Conservation (phyloP, 805 yeast species). For the Metschnikowia amazonensis region DNA sequence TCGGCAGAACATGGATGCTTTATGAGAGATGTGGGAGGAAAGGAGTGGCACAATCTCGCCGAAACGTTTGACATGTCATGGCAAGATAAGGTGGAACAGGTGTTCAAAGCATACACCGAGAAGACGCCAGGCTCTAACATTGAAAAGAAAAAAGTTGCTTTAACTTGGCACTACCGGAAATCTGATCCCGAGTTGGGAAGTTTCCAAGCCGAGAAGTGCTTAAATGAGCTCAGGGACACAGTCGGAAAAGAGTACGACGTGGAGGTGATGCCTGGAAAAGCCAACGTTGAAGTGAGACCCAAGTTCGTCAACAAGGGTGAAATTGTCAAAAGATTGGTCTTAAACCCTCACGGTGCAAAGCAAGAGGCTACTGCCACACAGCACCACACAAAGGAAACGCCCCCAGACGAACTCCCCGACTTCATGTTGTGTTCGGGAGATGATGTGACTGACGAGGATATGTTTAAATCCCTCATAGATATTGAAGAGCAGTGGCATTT, state of each 20-base stretch:
- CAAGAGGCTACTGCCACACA: slow-evolving; percentile 36
- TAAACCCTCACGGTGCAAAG: slow-evolving; percentile 56
- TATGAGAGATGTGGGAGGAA: slow-evolving; percentile 64
- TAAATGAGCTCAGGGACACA: slow-evolving; percentile 55
- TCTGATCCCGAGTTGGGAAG: slow-evolving; percentile 92
- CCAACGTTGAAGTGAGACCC: slow-evolving; percentile 96
- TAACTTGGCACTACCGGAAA: slow-evolving; percentile 97
- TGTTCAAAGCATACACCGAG: slow-evolving; percentile 72
- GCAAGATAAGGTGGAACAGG: slow-evolving; percentile 78
- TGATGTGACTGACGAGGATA: slow-evolving; percentile 95
- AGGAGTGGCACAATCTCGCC: slow-evolving; percentile 80
- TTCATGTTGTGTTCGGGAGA: slow-evolving; percentile 91
- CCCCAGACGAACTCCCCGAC: slow-evolving; percentile 60
- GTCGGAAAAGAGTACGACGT: slow-evolving; percentile 69
- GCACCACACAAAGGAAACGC: slow-evolving; percentile 23
- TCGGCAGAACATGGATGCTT: slow-evolving; percentile 99
- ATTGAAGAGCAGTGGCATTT: slow-evolving; percentile 54
- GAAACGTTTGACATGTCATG: slow-evolving; percentile 87
- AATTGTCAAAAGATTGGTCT: slow-evolving; percentile 76
- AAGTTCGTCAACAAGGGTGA: slow-evolving; percentile 94
- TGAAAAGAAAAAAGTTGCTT: slow-evolving; percentile 86
- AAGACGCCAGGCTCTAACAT: slow-evolving; percentile 87
- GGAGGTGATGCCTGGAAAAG: slow-evolving; percentile 96
- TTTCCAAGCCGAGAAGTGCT: slow-evolving; percentile 75
- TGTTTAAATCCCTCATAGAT: slow-evolving; percentile 75